phyloP scores from a whole-genome alignment of 2,329 filamentous ascomycete genomes.

The Trichoderma citrinoviride region DNA sequence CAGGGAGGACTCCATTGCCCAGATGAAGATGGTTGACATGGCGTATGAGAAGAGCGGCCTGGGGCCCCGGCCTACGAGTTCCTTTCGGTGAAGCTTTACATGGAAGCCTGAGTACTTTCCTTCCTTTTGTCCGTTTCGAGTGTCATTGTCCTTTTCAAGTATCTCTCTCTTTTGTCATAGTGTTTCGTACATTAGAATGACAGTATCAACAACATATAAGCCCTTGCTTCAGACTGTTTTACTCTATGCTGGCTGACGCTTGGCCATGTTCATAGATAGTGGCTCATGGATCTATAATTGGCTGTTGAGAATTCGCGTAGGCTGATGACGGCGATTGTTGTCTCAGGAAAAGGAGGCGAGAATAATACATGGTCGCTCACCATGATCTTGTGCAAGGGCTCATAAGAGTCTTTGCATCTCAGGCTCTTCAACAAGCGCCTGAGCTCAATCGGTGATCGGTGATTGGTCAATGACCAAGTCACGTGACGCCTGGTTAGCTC shows the following conservation, averaged over 20 bases:
- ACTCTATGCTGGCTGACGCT: no score
- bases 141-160: not conserved
- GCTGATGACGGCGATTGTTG: no score
- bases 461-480: not conserved
- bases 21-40: slow-evolving; percentile 48
- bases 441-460: not conserved
- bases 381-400: no score
- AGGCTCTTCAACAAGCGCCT: not conserved
- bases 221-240: not conserved
- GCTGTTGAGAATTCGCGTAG: no score
- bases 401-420: no score
- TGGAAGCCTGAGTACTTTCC: not conserved
- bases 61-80: slow-evolving; percentile 22
- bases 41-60: slow-evolving; percentile 41
- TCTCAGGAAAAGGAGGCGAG: no score
- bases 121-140: not conserved
- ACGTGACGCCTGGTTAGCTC: slow-evolving; percentile 37
- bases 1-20: slow-evolving; percentile 42
- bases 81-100: not conserved
- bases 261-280: no score
- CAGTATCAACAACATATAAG: not conserved
- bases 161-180: not conserved
- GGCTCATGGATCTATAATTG: no score
- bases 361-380: no score
- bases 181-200: not conserved